Percentiles rank a stretch among this genome's conserved stretches.
phyloP scores from a whole-genome alignment of 148 eudicot genomes.

The Vaccinium darrowii region DNA sequence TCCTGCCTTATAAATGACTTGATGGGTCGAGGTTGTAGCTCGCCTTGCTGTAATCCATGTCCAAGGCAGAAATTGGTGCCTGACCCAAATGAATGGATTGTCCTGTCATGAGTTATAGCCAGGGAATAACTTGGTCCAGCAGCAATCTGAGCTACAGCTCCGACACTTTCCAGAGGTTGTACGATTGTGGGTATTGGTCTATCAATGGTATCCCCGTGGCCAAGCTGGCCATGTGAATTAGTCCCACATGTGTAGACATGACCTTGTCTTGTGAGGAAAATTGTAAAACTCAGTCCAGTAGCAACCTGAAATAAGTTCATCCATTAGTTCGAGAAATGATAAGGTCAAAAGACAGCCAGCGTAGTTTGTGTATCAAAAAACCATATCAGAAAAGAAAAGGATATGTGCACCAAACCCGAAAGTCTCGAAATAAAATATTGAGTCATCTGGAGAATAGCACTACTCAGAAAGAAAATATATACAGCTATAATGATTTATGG shows the following conservation, averaged over 20 bases:
- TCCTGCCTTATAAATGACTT: conserved; percentile 69
- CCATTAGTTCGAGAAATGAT: neutral
- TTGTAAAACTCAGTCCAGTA: conserved; percentile 80
- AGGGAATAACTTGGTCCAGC: conserved; percentile 88
- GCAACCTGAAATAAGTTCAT: conserved; percentile 61
- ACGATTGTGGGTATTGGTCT: conserved; percentile 59
- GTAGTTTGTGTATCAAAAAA: neutral
- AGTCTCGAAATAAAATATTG: neutral
- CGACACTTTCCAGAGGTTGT: conserved; percentile 49
- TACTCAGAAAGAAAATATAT: no score
- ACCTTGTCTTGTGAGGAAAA: conserved; percentile 77
- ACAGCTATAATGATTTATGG: no score
- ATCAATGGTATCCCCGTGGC: conserved; percentile 83
- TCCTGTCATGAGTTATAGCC: conserved; percentile 67
- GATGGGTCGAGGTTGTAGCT: conserved; percentile 70
- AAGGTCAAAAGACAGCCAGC: neutral
- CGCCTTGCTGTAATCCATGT: conserved; percentile 88
- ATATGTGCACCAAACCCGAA: neutral
- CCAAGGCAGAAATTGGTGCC: conserved; percentile 90
- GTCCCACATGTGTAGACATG: conserved; percentile 81
- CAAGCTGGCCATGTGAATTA: conserved; percentile 82
- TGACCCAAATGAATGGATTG: conserved; percentile 78
- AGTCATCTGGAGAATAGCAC: no score
- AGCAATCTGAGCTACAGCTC: conserved; percentile 64
- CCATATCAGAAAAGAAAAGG: neutral